Evolutionary conservation across 2,329 filamentous ascomycete genomes (phyloP), one percentile per base, ranked within the genome.

Genomic region (Penicillium sp.): DNA sequence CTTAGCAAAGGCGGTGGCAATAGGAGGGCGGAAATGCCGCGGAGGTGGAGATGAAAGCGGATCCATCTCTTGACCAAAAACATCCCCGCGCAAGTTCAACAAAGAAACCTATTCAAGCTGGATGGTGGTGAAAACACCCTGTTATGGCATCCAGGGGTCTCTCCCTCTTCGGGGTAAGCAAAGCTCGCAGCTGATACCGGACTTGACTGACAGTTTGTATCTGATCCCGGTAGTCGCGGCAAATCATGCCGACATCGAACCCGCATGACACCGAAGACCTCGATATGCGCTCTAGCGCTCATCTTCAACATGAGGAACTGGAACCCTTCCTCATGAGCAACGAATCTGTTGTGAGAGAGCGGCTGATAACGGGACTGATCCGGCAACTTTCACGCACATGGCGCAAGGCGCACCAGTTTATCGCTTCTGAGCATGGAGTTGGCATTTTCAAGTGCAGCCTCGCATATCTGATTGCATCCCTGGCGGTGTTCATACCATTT

Each of bases 381-480:
- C 22, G 36, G 24, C 19, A 39, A 39, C 24, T 51, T 40, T 51
- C 36, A 27, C 35, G 37, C 1, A 40, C 22, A 24, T 51, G 49
- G 49, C 49, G 49, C 19, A 19, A 51, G 19, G 18, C 49, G 4
- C 22, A 39, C 27, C n/a, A n/a, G 18, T 6, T 51, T 13, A 37
- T 51, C 14, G 35, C 83, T 37, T 93, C 92, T 0, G 87, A 89
- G 35, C 87, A 85, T 35, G 93, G 92, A 4, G 88, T 88, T 59
- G 89, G 88, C 40, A 89, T 96, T 54, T 79, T 97, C 69, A 97
- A 97, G 77, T 97, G 92, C 80, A 93, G 92, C 33, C 77, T 97
- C 60, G 94, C 93, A 46, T 97, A 97, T 77, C 79, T 96, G 4
- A 76, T 97, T 35, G 94, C 91, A 19, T 96, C 91, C 66, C 80